Evolutionary conservation across 192 early-diverging fungal species (phyloP), one percentile per base, ranked within the genome.

Genomic region (Mortierella claussenii): DNA sequence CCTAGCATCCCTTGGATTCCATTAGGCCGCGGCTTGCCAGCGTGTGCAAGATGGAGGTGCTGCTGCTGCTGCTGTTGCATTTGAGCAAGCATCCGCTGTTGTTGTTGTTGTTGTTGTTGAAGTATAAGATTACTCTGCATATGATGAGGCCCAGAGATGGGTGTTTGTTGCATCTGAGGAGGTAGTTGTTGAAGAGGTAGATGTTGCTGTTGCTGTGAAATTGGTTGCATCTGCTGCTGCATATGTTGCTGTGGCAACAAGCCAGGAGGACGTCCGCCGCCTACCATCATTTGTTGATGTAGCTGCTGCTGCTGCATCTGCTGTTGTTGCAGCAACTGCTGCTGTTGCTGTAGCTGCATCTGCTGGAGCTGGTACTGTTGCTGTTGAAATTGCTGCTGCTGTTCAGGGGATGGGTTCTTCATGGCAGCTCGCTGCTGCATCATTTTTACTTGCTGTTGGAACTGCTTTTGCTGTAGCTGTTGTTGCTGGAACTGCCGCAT

Each of bases 281-380:
- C 50, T 2, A 42, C 50, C 50, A 69, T 60, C 67, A 69, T 68
- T 26, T 58, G 58, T 15, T 69, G 68, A 37, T 69, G 68, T 32
- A 55, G 15, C 4, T 69, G 68, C 44, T 69, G 68, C 23, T 59
- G 56, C 28, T 68, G 66, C 2, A 48, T 26, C 23, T 67, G 65
- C 1, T 67, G 65, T 26, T 58, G 55, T 42, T 67, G 65, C 0
- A 50, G 49, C 11, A 36, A 47, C 17, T 52, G 58, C 18, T 60
- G 58, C 43, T 60, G 57, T 15, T 57, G 60, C 37, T 71, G 69
- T 4, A 63, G 42, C 6, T 62, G 68, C 10, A 40, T 26, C 9
- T 55, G 68, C 24, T 70, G 68, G 0, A 49, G 48, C 20, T 68
- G 66, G 3, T 52, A 45, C 11, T 59, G 65, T 24, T 57, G 54